These are phyloP conservation scores for Trichophaea hybrida DNA, from an alignment of 2,329 filamentous ascomycete species.

Conservation along the genomic window DNA sequence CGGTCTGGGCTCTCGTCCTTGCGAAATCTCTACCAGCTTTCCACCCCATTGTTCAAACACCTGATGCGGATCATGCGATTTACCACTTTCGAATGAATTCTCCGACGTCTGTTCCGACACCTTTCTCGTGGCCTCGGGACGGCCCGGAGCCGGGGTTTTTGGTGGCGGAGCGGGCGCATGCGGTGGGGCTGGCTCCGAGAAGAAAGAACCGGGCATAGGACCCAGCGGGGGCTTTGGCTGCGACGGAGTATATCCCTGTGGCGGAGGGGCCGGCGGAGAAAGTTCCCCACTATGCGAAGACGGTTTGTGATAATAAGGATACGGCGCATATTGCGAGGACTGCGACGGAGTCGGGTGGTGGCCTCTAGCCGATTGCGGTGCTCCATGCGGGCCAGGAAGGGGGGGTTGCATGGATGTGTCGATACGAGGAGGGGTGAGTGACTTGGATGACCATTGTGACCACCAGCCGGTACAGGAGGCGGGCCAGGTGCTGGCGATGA, in stretches of 20 bases:
- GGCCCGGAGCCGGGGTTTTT: slow-evolving; percentile 8
- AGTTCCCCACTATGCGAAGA: neutral
- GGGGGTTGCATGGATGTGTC: neutral
- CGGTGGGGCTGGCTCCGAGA: slow-evolving; percentile 3
- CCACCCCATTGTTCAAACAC: slow-evolving; percentile 5
- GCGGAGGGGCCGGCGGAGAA: slow-evolving; percentile 4
- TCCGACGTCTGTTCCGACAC: slow-evolving; percentile 11
- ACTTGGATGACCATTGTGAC: neutral
- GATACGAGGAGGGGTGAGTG: slow-evolving; percentile 1
- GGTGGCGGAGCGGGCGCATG: slow-evolving; percentile 2
- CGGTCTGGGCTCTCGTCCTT: slow-evolving; percentile 18
- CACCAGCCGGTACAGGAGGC: neutral
- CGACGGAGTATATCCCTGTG: neutral
- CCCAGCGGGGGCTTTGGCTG: slow-evolving; percentile 2
- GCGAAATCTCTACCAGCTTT: slow-evolving; percentile 14
- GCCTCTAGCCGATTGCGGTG: neutral
- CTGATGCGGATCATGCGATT: neutral
- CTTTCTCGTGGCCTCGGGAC: slow-evolving; percentile 5
- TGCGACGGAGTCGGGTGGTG: neutral
- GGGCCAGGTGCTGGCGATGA: neutral
- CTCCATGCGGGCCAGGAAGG: neutral
- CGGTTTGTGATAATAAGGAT: neutral
- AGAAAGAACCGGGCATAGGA: slow-evolving; percentile 1
- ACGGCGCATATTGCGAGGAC: neutral
- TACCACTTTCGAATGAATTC: slow-evolving; percentile 5